Evolutionary conservation across 148 eudicot species (phyloP).

Genomic region (Rhododendron mucronatum): DNA sequence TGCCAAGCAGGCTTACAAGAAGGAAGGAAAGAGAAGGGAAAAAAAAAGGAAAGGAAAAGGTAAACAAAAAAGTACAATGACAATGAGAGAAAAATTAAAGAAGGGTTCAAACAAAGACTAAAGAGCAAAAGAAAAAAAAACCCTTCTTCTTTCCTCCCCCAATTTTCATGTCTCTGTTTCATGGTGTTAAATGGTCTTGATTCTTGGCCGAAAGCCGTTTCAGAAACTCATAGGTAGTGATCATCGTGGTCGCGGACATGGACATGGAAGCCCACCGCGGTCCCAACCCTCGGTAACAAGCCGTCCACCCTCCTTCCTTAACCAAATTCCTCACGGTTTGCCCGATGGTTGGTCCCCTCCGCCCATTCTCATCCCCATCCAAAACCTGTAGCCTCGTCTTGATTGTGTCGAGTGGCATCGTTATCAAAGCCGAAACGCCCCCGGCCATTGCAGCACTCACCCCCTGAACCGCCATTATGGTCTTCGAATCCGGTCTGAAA

Average conservation of each 20-base stretch:
- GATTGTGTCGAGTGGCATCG: conserved; percentile 70
- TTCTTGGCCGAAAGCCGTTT: conserved; percentile 62
- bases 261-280: conserved; percentile 81
- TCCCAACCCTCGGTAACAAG: conserved; percentile 65
- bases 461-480: conserved; percentile 63
- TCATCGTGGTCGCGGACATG: conserved; percentile 70
- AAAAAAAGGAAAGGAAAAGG: background rate
- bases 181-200: conserved; percentile 36
- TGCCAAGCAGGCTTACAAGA: background rate
- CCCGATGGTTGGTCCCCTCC: conserved; percentile 43
- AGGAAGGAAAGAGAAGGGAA: background rate
- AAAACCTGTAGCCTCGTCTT: conserved; percentile 67
- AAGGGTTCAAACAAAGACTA: conserved; percentile 4
- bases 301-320: conserved; percentile 69
- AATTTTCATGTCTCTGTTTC: background rate
- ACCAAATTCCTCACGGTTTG: conserved; percentile 57
- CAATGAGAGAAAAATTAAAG: background rate
- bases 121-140: background rate
- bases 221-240: conserved; percentile 72
- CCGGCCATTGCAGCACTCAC: conserved; percentile 68
- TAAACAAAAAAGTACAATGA: background rate
- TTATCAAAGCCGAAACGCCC: conserved; percentile 55
- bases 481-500: conserved; percentile 45
- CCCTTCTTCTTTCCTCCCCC: background rate
- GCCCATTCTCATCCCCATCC: conserved; percentile 48